Evolutionary conservation across 495 filamentous ascomycete genomes (phyloP), one percentile per base, ranked within the genome.

Genomic region (Immersiella caudata): DNA sequence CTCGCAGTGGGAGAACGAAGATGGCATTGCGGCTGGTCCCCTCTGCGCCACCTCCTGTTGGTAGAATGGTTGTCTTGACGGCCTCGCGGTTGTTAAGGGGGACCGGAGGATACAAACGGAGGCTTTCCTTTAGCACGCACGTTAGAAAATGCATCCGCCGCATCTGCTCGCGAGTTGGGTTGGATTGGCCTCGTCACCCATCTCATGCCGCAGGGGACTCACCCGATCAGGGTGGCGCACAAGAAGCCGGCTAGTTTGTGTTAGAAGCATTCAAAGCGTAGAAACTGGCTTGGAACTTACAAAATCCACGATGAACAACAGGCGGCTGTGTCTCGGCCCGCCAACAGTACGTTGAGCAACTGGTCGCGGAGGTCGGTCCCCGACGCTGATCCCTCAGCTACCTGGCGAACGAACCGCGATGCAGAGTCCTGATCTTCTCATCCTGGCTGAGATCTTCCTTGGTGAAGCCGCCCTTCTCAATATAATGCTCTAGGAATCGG

Each of bases 71-170:
- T 58, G 81, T 78, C 60, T 50, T 69, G n/a, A 79, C 27, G 6
- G 88, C 86, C 52, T 70, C 67, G 63, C 88, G 81, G 51, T 71
- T 73, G 69, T 90, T 90, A 55, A 83, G 68, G 0, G 86, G 85
- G 0, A 89, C 82, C 0, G 83, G 71, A 0, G 89, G 88, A 74
- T 86, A 87, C 16, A 91, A 79, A 5, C 88, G 84, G 7, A 85
- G 67, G 21, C 61, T 75, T 66, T 82, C 79, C 60, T 78, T 82
- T 11, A 85, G 68, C 16, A 86, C 76, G 60, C 74, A 79, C 49
- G 71, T 55, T 5, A 87, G 77, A 60, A 77, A 84, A 6, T 71
- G 70, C 75, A 82, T 79, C 20, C 71, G 75, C 24, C 68, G 70
- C 29, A 84, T 76, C 52, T 79, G 70, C 14, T 78, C 75, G 50